Evolutionary conservation across 1,139 yeast genomes (phyloP).

Genomic region (Scheffersomyces parashehatae): DNA sequence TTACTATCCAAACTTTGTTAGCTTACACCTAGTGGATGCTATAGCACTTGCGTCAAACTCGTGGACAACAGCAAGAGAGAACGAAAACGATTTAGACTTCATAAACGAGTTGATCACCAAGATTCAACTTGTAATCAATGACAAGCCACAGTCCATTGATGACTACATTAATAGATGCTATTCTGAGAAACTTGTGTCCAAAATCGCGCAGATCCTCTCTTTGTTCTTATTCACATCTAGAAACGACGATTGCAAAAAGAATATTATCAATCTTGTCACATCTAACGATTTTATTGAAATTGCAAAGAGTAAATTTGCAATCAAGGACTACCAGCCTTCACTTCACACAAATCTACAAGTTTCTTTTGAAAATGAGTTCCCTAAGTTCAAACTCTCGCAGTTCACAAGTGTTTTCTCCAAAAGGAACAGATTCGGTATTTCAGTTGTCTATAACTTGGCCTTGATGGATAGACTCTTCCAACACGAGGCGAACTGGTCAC

Average conservation of each 20-base stretch:
- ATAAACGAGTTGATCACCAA: constrained; percentile 50
- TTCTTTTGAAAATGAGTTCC: constrained; percentile 52
- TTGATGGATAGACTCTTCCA: constrained; percentile 63
- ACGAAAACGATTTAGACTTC: constrained; percentile 49
- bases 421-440: constrained; percentile 51
- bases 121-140: constrained; percentile 26
- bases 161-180: constrained; percentile 49
- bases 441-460: constrained; percentile 59
- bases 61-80: constrained; percentile 62
- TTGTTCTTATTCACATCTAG: constrained; percentile 65
- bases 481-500: constrained; percentile 50
- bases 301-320: constrained; percentile 31
- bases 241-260: constrained; percentile 36
- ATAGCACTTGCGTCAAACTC: constrained; percentile 66
- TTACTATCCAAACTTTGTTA: constrained; percentile 57
- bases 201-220: constrained; percentile 75
- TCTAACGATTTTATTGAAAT: constrained; percentile 33
- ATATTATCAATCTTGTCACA: constrained; percentile 47
- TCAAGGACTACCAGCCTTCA: constrained; percentile 30
- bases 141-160: constrained; percentile 21
- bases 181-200: constrained; percentile 59
- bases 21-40: constrained; percentile 63
- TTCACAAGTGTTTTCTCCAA: constrained; percentile 54
- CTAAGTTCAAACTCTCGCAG: constrained; percentile 47
- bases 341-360: constrained; percentile 46